Evolutionary conservation across 2,329 filamentous ascomycete species (phyloP), one percentile per base, ranked within the genome.

Genomic region (Sporothrix luriei): DNA sequence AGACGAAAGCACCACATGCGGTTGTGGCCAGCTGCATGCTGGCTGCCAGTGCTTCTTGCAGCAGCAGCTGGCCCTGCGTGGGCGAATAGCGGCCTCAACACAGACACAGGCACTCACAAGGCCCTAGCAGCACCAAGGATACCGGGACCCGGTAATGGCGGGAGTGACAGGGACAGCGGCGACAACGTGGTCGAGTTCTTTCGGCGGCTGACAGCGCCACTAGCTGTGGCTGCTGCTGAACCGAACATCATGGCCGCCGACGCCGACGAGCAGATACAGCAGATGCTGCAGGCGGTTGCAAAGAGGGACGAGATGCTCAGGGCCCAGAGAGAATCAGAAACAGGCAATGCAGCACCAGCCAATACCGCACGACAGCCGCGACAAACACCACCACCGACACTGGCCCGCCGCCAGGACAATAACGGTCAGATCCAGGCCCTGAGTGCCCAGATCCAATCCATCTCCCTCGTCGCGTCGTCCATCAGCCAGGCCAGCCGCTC

Each of bases 391-490:
- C 68, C 76, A 0, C 75, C 75, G 6, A 19, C 65, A 26, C 68
- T 73, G 14, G 54, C n/a, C 21, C 73, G 73, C 7, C 76, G 77
- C 61, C 70, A 75, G 40, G 66, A 74, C 49, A 61, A 74, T 48
- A 67, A 72, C 52, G 73, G 72, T 38, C 75, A 76, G 71, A 70
- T 77, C 43, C 66, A 71, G 52, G 74, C 74, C 6, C 73, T 77
- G 54, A 75, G 74, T 68, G 70, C 71, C 29, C 75, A 77, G 70
- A 74, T 78, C 61, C 73, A 75, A 54, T 77, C 77, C 29, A 74
- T 79, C 24, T 77, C 76, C 64, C 57, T 74, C 48, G 76, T 76
- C 49, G 72, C 77, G 16, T 75, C 74, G 26, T 72, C 72, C 9
- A 65, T 78, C 51, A 76, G 75, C 73, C 69, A 75, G 55, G 71